phyloP scores from a whole-genome alignment of 805 yeast species.

The Sporopachydermia quercuum region DNA sequence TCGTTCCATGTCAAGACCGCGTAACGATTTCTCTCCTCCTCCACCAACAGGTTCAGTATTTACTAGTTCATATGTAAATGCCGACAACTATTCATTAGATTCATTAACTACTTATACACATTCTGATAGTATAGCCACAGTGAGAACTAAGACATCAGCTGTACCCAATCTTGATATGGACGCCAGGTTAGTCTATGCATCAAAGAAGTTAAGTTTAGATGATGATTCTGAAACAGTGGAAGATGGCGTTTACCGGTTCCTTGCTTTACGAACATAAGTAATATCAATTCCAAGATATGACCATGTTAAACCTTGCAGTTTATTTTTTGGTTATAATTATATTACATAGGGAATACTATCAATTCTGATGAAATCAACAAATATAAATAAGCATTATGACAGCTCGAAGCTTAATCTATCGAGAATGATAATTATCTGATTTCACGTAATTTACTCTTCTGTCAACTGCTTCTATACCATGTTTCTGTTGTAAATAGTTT shows the following conservation, averaged over 20 bases:
- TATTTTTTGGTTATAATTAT: too few species aligned
- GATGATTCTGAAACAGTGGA: neutral
- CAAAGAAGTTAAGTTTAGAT: neutral
- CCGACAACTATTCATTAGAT: conserved; percentile 1
- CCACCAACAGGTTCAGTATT: neutral
- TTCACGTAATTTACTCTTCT: neutral
- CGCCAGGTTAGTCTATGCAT: neutral
- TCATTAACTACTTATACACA: neutral
- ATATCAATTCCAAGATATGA: too few species aligned
- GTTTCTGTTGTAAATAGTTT: neutral
- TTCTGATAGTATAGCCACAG: neutral
- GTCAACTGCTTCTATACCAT: neutral
- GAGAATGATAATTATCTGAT: neutral
- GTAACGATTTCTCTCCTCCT: neutral
- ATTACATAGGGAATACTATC: too few species aligned
- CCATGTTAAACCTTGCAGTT: too few species aligned
- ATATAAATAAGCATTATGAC: too few species aligned
- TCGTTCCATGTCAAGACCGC: neutral
- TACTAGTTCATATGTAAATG: neutral
- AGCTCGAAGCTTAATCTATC: too few species aligned
- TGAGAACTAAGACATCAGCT: neutral
- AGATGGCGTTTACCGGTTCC: neutral
- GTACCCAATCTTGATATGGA: neutral
- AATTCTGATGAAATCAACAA: too few species aligned
- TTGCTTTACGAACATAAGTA: neutral